These are phyloP conservation scores for Bombardia bombarda DNA, from an alignment of 495 filamentous ascomycete species.

Conservation along the genomic window DNA sequence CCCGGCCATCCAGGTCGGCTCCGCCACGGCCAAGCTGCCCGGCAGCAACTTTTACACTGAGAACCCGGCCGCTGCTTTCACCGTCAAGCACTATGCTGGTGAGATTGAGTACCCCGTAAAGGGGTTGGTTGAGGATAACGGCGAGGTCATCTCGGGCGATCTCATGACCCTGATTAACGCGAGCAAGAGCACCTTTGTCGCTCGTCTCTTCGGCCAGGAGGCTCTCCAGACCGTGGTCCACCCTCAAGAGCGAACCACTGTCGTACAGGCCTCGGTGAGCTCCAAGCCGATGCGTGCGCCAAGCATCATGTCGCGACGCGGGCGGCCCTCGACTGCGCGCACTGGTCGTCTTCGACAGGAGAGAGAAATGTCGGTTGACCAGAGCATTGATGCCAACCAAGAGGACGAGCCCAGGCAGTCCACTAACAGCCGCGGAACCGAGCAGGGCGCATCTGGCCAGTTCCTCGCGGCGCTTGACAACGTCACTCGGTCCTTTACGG, in stretches of 20 bases:
- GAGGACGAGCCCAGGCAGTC: conserved; percentile 10
- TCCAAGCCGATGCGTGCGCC: conserved; percentile 88
- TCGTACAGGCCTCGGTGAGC: conserved; percentile 94
- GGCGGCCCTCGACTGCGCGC: conserved; percentile 35
- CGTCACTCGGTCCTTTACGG: conserved; percentile 73
- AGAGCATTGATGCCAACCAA: conserved; percentile 44
- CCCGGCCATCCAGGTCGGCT: conserved; percentile 71
- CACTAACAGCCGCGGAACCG: conserved; percentile 32
- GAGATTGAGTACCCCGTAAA: conserved; percentile 91
- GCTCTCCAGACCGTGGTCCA: conserved; percentile 84
- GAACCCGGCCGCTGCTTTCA: conserved; percentile 69
- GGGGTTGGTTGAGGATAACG: conserved; percentile 86
- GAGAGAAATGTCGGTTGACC: conserved; percentile 31
- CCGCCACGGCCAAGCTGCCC: conserved; percentile 56
- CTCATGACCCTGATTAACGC: conserved; percentile 90
- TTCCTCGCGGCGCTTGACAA: conserved; percentile 86
- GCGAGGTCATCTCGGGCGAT: conserved; percentile 90
- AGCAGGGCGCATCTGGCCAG: conserved; percentile 85
- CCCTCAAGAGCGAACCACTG: conserved; percentile 79
- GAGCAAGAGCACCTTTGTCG: conserved; percentile 79
- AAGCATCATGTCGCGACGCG: conserved; percentile 69
- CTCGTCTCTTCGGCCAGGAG: conserved; percentile 87
- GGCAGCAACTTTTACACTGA: conserved; percentile 78
- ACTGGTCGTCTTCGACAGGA: conserved; percentile 26
- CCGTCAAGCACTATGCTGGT: conserved; percentile 89